A percentile compares a stretch with the other conserved stretches of the same genome.
These are phyloP conservation scores for Clitoria ternatea DNA, from an alignment of 306 rosid species.

Conservation along the genomic window DNA sequence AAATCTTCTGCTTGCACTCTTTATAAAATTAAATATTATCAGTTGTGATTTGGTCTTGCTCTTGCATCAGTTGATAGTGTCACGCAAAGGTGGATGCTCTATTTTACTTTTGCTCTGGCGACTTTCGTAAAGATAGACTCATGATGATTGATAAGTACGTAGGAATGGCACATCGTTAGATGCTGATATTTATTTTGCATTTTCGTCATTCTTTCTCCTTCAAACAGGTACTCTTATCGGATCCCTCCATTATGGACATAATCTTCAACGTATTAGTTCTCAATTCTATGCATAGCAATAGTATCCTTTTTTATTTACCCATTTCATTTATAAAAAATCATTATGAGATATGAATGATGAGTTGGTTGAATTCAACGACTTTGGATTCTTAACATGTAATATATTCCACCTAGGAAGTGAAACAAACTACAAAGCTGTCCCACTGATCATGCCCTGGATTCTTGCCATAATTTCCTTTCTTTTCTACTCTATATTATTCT, in stretches of 20 bases:
- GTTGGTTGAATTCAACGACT: neutral
- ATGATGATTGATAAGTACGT: neutral
- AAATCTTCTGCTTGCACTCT: neutral
- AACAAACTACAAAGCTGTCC: neutral
- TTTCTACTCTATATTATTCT: neutral
- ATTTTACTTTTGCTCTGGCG: slow-evolving; percentile 18
- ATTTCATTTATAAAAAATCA: no score
- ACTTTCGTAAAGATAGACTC: slow-evolving; percentile 17
- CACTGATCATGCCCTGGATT: neutral
- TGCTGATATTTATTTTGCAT: neutral
- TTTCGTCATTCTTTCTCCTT: neutral
- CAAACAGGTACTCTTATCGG: neutral
- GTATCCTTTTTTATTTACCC: no score
- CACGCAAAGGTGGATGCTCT: slow-evolving; percentile 35
- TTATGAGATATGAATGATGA: neutral
- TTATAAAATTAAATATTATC: neutral
- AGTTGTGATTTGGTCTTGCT: slow-evolving; percentile 1
- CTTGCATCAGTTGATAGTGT: neutral
- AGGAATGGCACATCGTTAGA: neutral
- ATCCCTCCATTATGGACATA: neutral
- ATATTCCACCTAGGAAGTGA: neutral
- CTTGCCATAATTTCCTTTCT: neutral
- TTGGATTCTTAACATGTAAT: neutral
- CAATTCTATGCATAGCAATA: neutral
- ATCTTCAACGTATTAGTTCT: neutral